A percentile compares a stretch with the other conserved stretches of the same genome.
Evolutionary conservation across 345 rosid species (phyloP).

Genomic region (Alliaria petiolata): DNA sequence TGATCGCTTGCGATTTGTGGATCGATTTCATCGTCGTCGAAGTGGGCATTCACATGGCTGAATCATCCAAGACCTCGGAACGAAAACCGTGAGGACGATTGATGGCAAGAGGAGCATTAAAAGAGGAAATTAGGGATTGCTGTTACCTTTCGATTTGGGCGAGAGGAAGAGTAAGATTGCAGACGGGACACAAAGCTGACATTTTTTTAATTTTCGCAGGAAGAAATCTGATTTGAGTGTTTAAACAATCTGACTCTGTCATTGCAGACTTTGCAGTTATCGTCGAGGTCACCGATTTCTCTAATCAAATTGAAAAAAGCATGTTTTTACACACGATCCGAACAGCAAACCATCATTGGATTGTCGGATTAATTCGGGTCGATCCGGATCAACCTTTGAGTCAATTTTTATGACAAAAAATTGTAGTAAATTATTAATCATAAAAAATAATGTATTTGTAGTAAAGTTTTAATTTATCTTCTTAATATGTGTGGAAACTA

Average conservation of each 20-base stretch:
- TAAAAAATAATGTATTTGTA: too few relatives aligned
- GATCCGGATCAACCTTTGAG: too few relatives aligned
- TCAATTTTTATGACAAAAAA: too few relatives aligned
- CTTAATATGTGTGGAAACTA: too few relatives aligned
- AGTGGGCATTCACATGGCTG: slow-evolving; percentile 76
- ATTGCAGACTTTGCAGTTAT: background rate
- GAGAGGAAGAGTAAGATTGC: slow-evolving; percentile 41
- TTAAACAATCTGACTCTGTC: background rate
- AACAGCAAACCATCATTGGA: too few relatives aligned
- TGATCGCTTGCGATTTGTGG: slow-evolving; percentile 30
- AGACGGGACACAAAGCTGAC: slow-evolving; percentile 52
- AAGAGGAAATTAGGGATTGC: background rate
- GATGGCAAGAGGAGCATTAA: background rate
- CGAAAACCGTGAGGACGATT: background rate
- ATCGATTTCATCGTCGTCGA: slow-evolving; percentile 45
- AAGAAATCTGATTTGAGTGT: background rate
- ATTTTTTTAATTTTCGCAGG: slow-evolving; percentile 20
- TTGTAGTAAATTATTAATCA: too few relatives aligned
- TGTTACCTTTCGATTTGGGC: slow-evolving; percentile 49
- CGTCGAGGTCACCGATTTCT: too few relatives aligned
- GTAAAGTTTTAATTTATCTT: too few relatives aligned
- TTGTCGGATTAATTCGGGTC: too few relatives aligned
- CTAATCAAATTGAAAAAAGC: too few relatives aligned
- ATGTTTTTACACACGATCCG: too few relatives aligned
- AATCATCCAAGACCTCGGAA: background rate